A percentile compares a stretch with the other conserved stretches of the same genome.
These are phyloP conservation scores for Staphylotrichum longicolle DNA, from an alignment of 495 filamentous ascomycete genomes.

Conservation along the genomic window DNA sequence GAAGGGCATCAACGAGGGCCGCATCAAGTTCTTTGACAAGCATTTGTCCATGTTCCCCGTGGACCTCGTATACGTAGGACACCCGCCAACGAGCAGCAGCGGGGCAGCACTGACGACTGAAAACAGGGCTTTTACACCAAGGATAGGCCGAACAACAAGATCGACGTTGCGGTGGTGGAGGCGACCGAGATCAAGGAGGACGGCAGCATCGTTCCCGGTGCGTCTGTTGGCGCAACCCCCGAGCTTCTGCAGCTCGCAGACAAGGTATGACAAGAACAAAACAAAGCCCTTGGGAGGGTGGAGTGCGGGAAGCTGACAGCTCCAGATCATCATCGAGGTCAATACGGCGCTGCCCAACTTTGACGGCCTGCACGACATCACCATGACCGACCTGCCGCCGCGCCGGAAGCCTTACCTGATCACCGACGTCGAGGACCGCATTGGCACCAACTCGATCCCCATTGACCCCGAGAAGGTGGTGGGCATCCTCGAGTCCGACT, in stretches of 20 bases:
- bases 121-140: conserved; percentile 70
- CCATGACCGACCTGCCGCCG: conserved; percentile 79
- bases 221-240: conserved; percentile 80
- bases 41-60: conserved; percentile 91
- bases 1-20: conserved; percentile 85
- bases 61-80: conserved; percentile 66
- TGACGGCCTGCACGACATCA: conserved; percentile 89
- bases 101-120: not conserved
- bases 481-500: conserved; percentile 80
- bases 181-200: conserved; percentile 89
- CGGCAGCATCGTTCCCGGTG: conserved; percentile 85
- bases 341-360: conserved; percentile 84
- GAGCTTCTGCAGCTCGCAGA: conserved; percentile 87
- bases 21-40: conserved; percentile 91
- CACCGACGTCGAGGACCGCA: conserved; percentile 74
- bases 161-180: conserved; percentile 85
- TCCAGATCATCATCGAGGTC: conserved; percentile 81
- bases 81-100: not conserved
- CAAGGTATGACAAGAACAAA: conserved; percentile 48
- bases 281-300: conserved; percentile 7
- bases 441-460: conserved; percentile 81
- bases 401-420: conserved; percentile 81
- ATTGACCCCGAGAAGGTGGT: conserved; percentile 86
- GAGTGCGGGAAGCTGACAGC: no score
- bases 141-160: conserved; percentile 65